phyloP scores from a whole-genome alignment of 75 land plant genomes.

The Azolla pinnata region DNA sequence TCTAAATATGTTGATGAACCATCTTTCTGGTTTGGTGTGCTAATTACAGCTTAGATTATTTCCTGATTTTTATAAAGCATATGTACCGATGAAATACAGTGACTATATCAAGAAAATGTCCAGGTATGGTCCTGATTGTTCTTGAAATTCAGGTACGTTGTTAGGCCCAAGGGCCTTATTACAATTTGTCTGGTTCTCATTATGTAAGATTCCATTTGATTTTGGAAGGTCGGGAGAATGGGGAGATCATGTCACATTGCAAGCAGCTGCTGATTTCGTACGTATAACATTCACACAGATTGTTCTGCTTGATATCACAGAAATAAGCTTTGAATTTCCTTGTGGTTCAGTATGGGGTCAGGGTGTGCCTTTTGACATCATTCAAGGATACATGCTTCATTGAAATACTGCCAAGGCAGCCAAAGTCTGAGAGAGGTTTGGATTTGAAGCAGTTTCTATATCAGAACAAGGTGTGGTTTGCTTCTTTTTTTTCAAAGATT shows the following conservation, averaged over 20 bases:
- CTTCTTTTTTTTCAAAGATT: conserved; percentile 12
- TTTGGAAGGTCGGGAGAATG: conserved; percentile 71
- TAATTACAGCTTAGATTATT: conserved; percentile 51
- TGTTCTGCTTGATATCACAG: not conserved
- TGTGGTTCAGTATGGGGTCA: conserved; percentile 72
- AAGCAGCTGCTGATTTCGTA: conserved; percentile 94
- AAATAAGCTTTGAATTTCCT: not conserved
- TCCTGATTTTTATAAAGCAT: conserved; percentile 67
- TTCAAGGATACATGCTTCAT: conserved; percentile 85
- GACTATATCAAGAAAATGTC: conserved; percentile 82
- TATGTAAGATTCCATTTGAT: conserved; percentile 2
- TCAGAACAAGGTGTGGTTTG: not conserved
- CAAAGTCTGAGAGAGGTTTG: conserved; percentile 68
- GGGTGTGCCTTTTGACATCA: conserved; percentile 75
- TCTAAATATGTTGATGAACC: no score
- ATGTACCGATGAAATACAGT: conserved; percentile 81
- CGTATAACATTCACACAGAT: no score
- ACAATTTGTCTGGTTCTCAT: no score
- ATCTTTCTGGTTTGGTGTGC: no score
- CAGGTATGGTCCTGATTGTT: conserved; percentile 25
- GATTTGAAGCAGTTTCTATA: not conserved
- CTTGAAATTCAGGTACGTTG: conserved; percentile 1
- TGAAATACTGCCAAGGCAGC: conserved; percentile 61
- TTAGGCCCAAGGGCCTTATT: no score
- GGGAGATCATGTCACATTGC: conserved; percentile 97